Evolutionary conservation across 2,329 filamentous ascomycete species (phyloP), one percentile per base, ranked within the genome.

Genomic region (Pyrenochaeta sp.): DNA sequence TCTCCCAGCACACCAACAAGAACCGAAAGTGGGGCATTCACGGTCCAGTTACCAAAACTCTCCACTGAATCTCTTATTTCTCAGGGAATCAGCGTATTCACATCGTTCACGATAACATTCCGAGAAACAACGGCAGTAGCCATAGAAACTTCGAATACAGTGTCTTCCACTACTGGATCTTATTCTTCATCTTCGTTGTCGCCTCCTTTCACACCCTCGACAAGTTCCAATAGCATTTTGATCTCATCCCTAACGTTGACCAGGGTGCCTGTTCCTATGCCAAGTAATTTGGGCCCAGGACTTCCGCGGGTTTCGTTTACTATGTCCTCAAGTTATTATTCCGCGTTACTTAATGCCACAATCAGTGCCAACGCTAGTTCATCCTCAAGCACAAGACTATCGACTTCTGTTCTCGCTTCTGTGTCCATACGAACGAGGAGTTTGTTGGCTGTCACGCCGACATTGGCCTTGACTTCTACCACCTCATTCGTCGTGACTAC

Each of bases 11-110:
- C 23, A 9, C 23, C 23, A 5, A 27, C 9, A 9, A 9, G 4
- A 27, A 9, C 23, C 23, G 17, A 15, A 17, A 55, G 48, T 12
- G 51, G 30, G 7, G 32, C 17, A 1, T 58, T 59, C 23, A 61
- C 58, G 3, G 31, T 55, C 2, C 53, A 51, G 11, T 39, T 56
- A 9, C 51, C 55, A 27, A 31, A 35, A 3, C 54, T 37, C 9
- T 29, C 20, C 2, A 36, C 15, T 29, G 20, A 32, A 18, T 14
- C 32, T 10, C 18, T 3, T 18, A 17, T 14, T 37, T 12, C 44
- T 7, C 14, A 12, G 3, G 9, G 21, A n/a, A 27, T 5, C 4
- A 40, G 14, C 23, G 6, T 20, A 20, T 3, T 7, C 17, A 41
- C 20, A 14, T 31, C 7, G 2, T 7, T 45, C 14, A 41, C 27